Conservation (phyloP, 2,329 filamentous ascomycete species). For the Arthrobotrys musiformis region DNA sequence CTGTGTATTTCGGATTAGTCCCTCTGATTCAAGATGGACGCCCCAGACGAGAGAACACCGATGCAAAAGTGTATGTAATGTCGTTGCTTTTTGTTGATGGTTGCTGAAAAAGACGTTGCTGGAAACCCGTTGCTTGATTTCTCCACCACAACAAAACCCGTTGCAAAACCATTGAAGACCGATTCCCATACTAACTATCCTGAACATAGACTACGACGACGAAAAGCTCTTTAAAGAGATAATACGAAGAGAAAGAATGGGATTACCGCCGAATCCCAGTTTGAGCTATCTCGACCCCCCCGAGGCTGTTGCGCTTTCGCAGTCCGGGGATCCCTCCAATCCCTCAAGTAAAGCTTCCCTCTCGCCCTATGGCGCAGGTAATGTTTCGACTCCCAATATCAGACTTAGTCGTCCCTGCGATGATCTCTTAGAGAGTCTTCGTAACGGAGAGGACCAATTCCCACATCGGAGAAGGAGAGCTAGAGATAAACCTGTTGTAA, state of each 20-base stretch:
- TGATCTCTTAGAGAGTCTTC: constrained; percentile 24
- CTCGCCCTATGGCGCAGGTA: background rate
- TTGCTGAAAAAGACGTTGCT: background rate
- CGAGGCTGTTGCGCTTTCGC: background rate
- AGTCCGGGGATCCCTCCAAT: background rate
- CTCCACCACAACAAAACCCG: background rate
- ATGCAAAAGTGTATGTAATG: constrained; percentile 8
- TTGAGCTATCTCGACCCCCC: background rate
- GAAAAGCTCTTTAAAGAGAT: constrained; percentile 4
- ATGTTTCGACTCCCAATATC: background rate
- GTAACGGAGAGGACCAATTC: background rate
- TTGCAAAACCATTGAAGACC: background rate
- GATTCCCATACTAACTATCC: background rate
- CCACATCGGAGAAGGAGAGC: background rate
- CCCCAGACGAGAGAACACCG: constrained; percentile 3
- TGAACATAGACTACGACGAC: constrained; percentile 23
- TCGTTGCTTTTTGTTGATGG: background rate
- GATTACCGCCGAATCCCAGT: background rate
- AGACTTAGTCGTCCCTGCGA: constrained; percentile 27
- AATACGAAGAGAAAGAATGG: background rate
- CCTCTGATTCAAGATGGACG: constrained; percentile 12
- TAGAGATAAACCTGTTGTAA: background rate
- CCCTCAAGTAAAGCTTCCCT: background rate
- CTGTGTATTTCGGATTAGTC: constrained; percentile 9
- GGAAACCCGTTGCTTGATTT: background rate